Base-by-base conservation (phyloP, 139 green algal genomes). In the Closterium sp. region DNA sequence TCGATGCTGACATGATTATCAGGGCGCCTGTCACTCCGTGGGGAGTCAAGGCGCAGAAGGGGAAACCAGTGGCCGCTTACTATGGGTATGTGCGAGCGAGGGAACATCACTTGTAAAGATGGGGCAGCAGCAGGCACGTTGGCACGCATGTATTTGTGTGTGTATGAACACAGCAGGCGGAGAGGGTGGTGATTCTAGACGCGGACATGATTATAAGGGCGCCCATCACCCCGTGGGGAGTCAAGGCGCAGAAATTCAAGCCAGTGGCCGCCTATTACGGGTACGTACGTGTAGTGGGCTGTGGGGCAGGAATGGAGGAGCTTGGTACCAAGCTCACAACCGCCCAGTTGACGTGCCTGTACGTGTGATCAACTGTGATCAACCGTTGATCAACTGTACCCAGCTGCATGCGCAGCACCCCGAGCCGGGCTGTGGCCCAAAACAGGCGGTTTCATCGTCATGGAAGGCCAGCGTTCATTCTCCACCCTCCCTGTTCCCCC, bases 1-100 rank as follows among this genome's bases (percentile, higher is more conserved):
- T 96, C 0, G 94, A 96, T 50, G 94, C 94, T 27, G 94, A 96
- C 92, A 95, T 95, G 94, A 45, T 94, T 11, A 62, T 95, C 27
- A 86, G 94, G 4, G 87, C 22, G 29, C 89, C 94, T 0, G 3
- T 94, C n/a, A 70, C 91, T 13, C 86, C 89, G 11, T 92, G 88
- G 90, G 86, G 91, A 4, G 45, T 95, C 22, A 89, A 89, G 0
- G 92, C 91, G 7, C 1, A 28, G 24, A 89, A 86, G 22, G 94
- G 94, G 0, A 42, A 50, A 45, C 94, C 94, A 5, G 94, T 96
- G 0, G 73, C 50, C 30, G 94, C 94, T 10, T 92, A 96, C 29
- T 95, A 96, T 93, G 89, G 89, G 87, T 95, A 91, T 70, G 87
- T 90, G 45, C 11, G 45, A 70, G 45, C 45, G 11, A 19, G 11